Evolutionary conservation across 108 stramenopile genomes (phyloP), one percentile per base, ranked within the genome.

Genomic region (Nitzschia sp.): DNA sequence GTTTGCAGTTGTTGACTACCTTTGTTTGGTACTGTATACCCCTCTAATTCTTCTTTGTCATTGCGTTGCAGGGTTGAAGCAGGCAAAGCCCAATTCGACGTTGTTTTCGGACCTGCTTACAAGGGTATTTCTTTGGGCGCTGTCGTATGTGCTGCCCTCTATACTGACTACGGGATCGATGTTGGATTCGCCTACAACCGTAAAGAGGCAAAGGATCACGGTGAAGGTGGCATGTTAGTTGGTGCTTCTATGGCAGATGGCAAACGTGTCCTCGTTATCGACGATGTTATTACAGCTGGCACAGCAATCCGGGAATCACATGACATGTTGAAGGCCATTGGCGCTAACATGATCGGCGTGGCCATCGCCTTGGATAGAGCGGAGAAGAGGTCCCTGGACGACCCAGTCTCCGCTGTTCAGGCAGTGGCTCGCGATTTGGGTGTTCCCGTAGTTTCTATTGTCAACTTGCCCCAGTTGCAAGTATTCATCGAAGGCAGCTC

Each of bases 131-230:
- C 97, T 8, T 74, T 99, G n/a, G 97, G 92, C 8, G 93, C 97
- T 14, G 87, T 95, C 15, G 94, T 97, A 6, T 85, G 89, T n/a
- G 78, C 88, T 14, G 89, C 96, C 9, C 87, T 98, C 10, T 95
- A 90, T 74, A 86, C 67, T 53, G 80, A 84, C 48, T 87, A 72
- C 71, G 96, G 95, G 7, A 66, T 88, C 46, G 83, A 94, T 70
- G 83, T 90, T 14, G 92, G 91, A 8, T 95, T 95, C 74, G 88
- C 95, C 0, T 99, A 98, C 81, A 91, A 99, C 72, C 93, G 98
- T 41, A 99, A 99, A 74, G 98, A 99, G 79, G 92, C 91, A 15
- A 99, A 99, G 83, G 97, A 98, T 71, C 98, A 99, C 79, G 98
- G 98, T 17, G 98, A 99, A 75, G 96, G 95, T 40, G 98, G 98